Percentiles rank a stretch among this genome's conserved stretches.
These are phyloP conservation scores for Dispira simplex DNA, from an alignment of 192 early-diverging fungal species.

Conservation along the genomic window DNA sequence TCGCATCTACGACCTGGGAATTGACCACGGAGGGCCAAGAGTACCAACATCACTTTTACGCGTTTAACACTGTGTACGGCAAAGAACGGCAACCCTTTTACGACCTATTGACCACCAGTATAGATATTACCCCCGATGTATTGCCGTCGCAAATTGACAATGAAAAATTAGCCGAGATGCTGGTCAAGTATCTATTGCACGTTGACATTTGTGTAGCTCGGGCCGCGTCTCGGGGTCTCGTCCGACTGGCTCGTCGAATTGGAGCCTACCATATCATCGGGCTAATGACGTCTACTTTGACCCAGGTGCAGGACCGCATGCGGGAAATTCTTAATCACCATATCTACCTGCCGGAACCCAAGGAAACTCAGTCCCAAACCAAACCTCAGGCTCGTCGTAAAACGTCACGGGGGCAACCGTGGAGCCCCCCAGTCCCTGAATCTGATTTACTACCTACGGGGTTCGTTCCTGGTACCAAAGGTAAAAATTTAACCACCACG, in stretches of 20 bases:
- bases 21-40: constrained; percentile 23
- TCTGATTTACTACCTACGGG: not conserved
- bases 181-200: constrained; percentile 69
- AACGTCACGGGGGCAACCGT: too few relatives aligned
- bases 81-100: constrained; percentile 43
- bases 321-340: not conserved
- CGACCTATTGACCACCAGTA: constrained; percentile 49
- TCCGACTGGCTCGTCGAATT: constrained; percentile 45
- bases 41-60: constrained; percentile 25
- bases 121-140: constrained; percentile 56
- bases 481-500: not conserved
- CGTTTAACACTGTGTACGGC: constrained; percentile 31
- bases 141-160: constrained; percentile 44
- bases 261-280: constrained; percentile 24
- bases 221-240: constrained; percentile 35
- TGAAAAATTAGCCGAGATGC: constrained; percentile 54
- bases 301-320: constrained; percentile 5
- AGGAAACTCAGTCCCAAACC: too few relatives aligned
- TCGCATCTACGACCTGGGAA: constrained; percentile 18
- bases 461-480: not conserved
- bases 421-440: not conserved
- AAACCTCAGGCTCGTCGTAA: too few relatives aligned
- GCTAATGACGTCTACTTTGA: not conserved
- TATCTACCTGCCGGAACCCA: not conserved
- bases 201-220: constrained; percentile 67